Conservation (phyloP, 192 early-diverging fungal genomes). For the Coemansia sp. region DNA sequence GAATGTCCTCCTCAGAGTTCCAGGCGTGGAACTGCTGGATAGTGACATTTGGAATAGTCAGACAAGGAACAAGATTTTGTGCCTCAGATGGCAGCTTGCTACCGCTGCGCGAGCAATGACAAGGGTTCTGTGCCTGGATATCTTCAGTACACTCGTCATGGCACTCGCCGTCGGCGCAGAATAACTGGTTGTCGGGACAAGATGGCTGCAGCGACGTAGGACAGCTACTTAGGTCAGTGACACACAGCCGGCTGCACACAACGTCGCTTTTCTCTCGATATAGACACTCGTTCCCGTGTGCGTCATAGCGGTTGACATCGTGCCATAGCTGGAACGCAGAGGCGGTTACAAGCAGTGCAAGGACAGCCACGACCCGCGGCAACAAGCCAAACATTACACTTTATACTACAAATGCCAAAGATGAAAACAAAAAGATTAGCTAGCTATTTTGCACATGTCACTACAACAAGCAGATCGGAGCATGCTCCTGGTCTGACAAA, state of each 20-base stretch:
- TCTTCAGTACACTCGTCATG: background rate
- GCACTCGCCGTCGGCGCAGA: conserved; percentile 59
- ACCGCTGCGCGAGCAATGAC: background rate
- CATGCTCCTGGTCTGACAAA: too few species aligned
- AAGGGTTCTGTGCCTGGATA: background rate
- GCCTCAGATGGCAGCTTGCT: background rate
- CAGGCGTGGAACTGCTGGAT: background rate
- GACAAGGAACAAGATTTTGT: background rate
- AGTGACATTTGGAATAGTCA: background rate
- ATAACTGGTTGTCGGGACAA: conserved; percentile 34
- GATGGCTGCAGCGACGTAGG: conserved; percentile 28
- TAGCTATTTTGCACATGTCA: too few species aligned
- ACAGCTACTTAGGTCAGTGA: conserved; percentile 25
- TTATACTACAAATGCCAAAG: background rate
- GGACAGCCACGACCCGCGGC: too few species aligned
- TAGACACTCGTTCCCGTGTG: conserved; percentile 54
- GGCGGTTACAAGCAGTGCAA: background rate
- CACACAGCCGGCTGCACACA: conserved; percentile 54
- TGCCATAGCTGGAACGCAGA: conserved; percentile 32
- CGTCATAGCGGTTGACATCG: conserved; percentile 54
- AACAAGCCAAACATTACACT: too few species aligned
- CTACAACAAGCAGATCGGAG: too few species aligned
- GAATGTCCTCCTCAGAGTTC: background rate
- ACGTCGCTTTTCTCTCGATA: conserved; percentile 25
- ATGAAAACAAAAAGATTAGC: too few species aligned